Evolutionary conservation across 805 yeast genomes (phyloP).

Genomic region (Zygoascus flipseniorum): DNA sequence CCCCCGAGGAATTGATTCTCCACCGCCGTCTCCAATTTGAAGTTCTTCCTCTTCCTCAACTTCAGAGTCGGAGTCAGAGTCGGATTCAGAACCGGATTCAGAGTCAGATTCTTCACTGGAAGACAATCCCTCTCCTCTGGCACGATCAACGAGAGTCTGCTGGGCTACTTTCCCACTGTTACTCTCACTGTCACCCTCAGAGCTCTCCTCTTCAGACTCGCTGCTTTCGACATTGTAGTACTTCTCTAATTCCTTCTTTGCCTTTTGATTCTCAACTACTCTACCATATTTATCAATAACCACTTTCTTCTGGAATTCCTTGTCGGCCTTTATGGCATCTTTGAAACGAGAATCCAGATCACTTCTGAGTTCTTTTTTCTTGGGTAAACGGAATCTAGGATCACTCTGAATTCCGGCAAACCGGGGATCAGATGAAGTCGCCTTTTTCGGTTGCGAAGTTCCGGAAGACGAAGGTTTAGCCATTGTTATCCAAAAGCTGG

Average conservation of each 20-base stretch:
- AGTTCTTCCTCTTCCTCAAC: constrained; percentile 13
- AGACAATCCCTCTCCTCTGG: constrained; percentile 30
- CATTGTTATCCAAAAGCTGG: not conserved
- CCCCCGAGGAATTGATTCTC: constrained; percentile 62
- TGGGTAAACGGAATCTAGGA: constrained; percentile 79
- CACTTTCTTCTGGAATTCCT: constrained; percentile 48
- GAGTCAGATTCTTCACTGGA: constrained; percentile 2
- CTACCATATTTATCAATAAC: constrained; percentile 86
- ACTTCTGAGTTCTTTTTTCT: constrained; percentile 58
- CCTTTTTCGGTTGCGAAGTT: constrained; percentile 9
- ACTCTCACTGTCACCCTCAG: constrained; percentile 17
- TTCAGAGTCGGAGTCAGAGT: constrained; percentile 7
- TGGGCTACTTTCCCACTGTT: constrained; percentile 15
- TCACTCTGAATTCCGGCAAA: constrained; percentile 74
- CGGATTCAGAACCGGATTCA: constrained; percentile 12
- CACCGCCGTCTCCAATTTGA: constrained; percentile 11
- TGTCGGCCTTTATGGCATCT: constrained; percentile 48
- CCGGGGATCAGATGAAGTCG: constrained; percentile 58
- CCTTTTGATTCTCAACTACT: constrained; percentile 41
- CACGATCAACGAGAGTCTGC: constrained; percentile 22
- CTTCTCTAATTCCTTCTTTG: constrained; percentile 49
- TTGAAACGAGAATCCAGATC: constrained; percentile 83
- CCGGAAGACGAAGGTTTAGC: not conserved
- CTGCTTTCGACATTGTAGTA: constrained; percentile 46
- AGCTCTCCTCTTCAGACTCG: constrained; percentile 25